A percentile compares a stretch with the other conserved stretches of the same genome.
Evolutionary conservation across 352 stramenopile species (phyloP).

Genomic region (Thalassiosira hispida): DNA sequence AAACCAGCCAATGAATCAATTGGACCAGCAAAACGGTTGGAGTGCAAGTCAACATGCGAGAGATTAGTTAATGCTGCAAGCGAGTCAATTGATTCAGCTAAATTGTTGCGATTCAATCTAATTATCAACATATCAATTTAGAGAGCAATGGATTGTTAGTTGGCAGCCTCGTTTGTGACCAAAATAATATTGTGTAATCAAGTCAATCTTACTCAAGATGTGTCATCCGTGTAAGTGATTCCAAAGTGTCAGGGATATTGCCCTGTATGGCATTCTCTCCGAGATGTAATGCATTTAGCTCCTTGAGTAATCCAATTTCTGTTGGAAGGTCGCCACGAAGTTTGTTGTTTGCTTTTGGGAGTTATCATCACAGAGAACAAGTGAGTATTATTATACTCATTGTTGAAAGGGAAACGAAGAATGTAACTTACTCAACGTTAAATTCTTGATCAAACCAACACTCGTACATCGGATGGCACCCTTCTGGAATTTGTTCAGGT

Average conservation of each 20-base stretch:
- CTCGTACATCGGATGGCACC: neutral
- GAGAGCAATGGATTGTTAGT: neutral
- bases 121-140: neutral
- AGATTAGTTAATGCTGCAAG: neutral
- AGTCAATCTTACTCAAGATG: neutral
- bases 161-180: neutral
- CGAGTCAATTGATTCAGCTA: neutral
- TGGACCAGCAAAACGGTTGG: neutral
- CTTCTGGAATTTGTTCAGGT: neutral
- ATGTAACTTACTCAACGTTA: constrained; percentile 22
- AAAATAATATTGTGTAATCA: neutral
- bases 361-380: neutral
- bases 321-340: constrained; percentile 21
- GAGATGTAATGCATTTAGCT: constrained; percentile 29
- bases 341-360: constrained; percentile 28
- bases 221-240: neutral
- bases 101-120: neutral
- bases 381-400: too few relatives aligned
- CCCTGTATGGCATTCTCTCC: constrained; percentile 10
- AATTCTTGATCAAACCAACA: neutral
- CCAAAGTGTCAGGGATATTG: neutral
- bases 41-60: neutral
- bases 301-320: constrained; percentile 30
- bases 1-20: constrained; percentile 7
- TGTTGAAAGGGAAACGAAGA: neutral